Evolutionary conservation across 2,329 filamentous ascomycete genomes (phyloP), one percentile per base, ranked within the genome.

Genomic region (Pestalotiopsis sp.): DNA sequence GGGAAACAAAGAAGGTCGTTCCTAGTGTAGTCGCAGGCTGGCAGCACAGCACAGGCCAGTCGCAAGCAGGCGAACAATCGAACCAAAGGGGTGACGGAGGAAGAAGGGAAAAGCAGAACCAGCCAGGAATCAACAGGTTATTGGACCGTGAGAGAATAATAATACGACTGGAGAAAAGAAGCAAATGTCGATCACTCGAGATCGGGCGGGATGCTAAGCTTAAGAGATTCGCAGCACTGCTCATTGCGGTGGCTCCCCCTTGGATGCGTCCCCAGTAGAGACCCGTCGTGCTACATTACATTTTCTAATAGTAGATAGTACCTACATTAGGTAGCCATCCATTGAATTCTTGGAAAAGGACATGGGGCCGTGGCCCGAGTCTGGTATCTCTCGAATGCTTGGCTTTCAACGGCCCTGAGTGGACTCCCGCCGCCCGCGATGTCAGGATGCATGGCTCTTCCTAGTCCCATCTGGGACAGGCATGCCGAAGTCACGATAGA

Each of bases 391-490:
- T 38, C 49, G 20, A 56, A 17, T n/a, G 49, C 57, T 27, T 31
- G 57, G 57, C 25, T 61, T 61, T 38, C 57, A 31, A 61, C 57
- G 25, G 57, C 25, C 25, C 14, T 61, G 57, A 23, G 57, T 61
- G 57, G 57, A 27, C 25, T 61, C 57, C 25, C 45, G 41, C 45
- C 45, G 45, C 45, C 45, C 45, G 45, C 45, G 45, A n/a, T 17
- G 45, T 20, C 45, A 52, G 17, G 7, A 17, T 52, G 45, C 61
- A 27, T 59, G 65, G 14, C 65, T 61, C n/a, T 56, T 31, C 41
- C 65, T 67, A 67, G 65, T 59, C 65, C 56, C 12, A 17, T 39
- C 52, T 61, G 39, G 56, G 65, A 38, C 65, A 61, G 31, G 65
- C 57, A 66, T 45, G 63, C 52, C 11, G 13, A 31, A 45, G 36